Evolutionary conservation across 1,139 yeast species (phyloP), one percentile per base, ranked within the genome.

Genomic region (Geotrichum aggregatum): DNA sequence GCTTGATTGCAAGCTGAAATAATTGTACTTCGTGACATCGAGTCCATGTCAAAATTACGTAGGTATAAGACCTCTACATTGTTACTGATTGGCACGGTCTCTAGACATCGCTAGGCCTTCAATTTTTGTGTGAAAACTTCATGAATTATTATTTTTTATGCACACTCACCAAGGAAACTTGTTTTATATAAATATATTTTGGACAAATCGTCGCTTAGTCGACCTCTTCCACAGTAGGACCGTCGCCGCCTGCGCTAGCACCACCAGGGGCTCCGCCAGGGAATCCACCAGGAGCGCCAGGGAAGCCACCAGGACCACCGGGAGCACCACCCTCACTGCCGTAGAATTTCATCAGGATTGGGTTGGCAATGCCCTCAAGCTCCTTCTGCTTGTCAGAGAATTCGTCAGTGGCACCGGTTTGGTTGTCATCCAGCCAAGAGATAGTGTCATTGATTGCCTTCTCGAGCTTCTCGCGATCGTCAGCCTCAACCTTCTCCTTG

Each of bases 331-430:
- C 73, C 53, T 65, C 74, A 59, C 66, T 70, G 52, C 71, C 72
- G 84, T 87, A 87, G 77, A 89, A 85, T 80, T 87, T 87, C 71
- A 88, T 77, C 86, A 87, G 83, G 79, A 87, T 84, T 74, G 96
- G 96, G 86, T 87, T 87, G 66, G 95, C 91, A 75, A 83, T 79
- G 63, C 83, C 86, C 79, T 87, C 95, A 71, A 87, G 85, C 76
- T 87, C 96, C 85, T 87, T 87, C 80, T 87, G 92, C 78, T 83
- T 82, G 77, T 85, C 94, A 67, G 80, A 76, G 76, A 72, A 87
- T 79, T 87, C 96, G 72, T 87, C 95, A 66, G 84, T 80, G 63
- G 94, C 74, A 67, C 92, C 96, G 65, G 95, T 80, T 72, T 82
- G 85, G 82, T 86, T 85, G 71, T 79, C 75, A 75, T 87, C 96